These are phyloP conservation scores for Quercus phellos DNA, from an alignment of 331 rosid genomes.

Conservation along the genomic window DNA sequence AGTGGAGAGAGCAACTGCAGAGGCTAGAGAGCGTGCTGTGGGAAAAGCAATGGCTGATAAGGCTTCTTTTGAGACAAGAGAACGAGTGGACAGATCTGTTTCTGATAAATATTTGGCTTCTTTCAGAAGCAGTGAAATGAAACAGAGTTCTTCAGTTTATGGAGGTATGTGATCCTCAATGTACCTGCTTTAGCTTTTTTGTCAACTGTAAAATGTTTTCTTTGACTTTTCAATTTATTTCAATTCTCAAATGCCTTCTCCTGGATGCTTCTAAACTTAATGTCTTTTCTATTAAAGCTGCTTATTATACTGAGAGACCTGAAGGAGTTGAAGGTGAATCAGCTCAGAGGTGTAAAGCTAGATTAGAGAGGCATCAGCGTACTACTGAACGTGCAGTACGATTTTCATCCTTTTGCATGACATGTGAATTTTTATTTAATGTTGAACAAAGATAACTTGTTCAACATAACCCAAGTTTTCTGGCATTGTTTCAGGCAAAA, in stretches of 20 bases:
- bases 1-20: slow-evolving; percentile 81
- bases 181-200: not conserved
- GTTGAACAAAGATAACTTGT: not conserved
- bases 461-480: slow-evolving; percentile 29
- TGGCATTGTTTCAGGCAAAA: slow-evolving; percentile 63
- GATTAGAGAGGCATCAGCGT: slow-evolving; percentile 83
- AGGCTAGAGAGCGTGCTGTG: slow-evolving; percentile 76
- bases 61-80: slow-evolving; percentile 54
- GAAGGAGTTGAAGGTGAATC: slow-evolving; percentile 76
- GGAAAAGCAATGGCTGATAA: slow-evolving; percentile 62
- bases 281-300: slow-evolving; percentile 31
- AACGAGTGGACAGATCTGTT: slow-evolving; percentile 70
- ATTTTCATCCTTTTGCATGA: slow-evolving; percentile 13
- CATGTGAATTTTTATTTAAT: not conserved
- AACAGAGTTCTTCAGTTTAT: slow-evolving; percentile 49
- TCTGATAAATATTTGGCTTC: slow-evolving; percentile 58
- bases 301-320: slow-evolving; percentile 49
- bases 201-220: not conserved
- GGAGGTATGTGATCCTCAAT: slow-evolving; percentile 45
- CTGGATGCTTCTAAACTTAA: slow-evolving; percentile 10
- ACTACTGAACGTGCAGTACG: slow-evolving; percentile 89
- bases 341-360: slow-evolving; percentile 86
- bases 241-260: slow-evolving; percentile 11
- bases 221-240: slow-evolving; percentile 9
- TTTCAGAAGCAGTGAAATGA: slow-evolving; percentile 44